Evolutionary conservation across 2,329 filamentous ascomycete genomes (phyloP), one percentile per base, ranked within the genome.

Genomic region (Neobulgaria alba): DNA sequence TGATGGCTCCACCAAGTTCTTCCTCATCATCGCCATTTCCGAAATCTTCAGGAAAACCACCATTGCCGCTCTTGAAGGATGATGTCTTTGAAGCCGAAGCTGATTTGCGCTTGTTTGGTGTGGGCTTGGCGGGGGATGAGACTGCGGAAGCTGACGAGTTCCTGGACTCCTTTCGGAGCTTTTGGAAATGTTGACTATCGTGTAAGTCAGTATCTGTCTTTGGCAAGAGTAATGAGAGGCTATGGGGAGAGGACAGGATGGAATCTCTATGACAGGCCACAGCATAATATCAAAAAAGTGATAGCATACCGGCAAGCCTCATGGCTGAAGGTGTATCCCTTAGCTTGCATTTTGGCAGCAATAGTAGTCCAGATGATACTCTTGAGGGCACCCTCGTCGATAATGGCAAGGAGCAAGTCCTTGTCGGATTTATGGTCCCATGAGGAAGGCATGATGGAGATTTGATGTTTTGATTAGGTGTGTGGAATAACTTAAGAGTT

Each of bases 141-240:
- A 16, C 20, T 10, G 41, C 29, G 20, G 36, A 20, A 10, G 18
- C 16, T 10, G 19, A 26, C 7, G 23, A 7, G 23, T 26, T 32
- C 10, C 33, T 21, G 29, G 42, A 31, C 37, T 49, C 42, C 21
- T 51, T 49, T 34, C 54, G 51, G 29, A 59, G 47, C 37, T 59
- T 59, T 34, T 59, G 57, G 39, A 53, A 59, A 33, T 57, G 57
- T 38, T 59, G 57, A 9, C 57, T 59, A 33, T 26, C n/a, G 12
- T 10, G 23, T 26, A 14, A 18, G 20, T 46, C 33, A 47, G 44
- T 38, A 14, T 14, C 14, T 18, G 8, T 23, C 36, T 30, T 10
- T 19, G 19, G 26, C 29, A 35, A 26, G 19, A 18, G 23, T 32
- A 9, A 14, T 16, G 20, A 12, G 14, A 17, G 10, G 29, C 3